These are phyloP conservation scores for barrel medic (Medicago truncatula) DNA, from an alignment of 306 rosid genomes.

Conservation along the genomic window MtrunA17r5.0-ANR NC_053045.1:430501-431000, in stretches of 20 bases:
- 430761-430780: background rate
- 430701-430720: constrained; percentile 14
- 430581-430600: constrained; percentile 76
- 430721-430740: background rate
- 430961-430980: constrained; percentile 4
- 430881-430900: constrained; percentile 12
- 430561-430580: constrained; percentile 88
- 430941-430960: constrained; percentile 8
- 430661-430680: constrained; percentile 99
- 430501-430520: constrained; percentile 52
- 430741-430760: background rate
- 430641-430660: constrained; percentile 74
- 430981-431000: background rate
- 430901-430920: background rate
- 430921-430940: background rate
- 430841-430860: constrained; percentile 45
- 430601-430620: constrained; percentile 59
- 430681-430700: constrained; percentile 85
- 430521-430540: constrained; percentile 72
- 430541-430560: constrained; percentile 96
- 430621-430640: constrained; percentile 80
- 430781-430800: constrained; percentile 7
- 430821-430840: constrained; percentile 65
- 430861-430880: constrained; percentile 21
- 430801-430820: constrained; percentile 41